A percentile compares a stretch with the other conserved stretches of the same genome.
Evolutionary conservation across 139 green algal species (phyloP).

Genomic region (Chlorella sp.): DNA sequence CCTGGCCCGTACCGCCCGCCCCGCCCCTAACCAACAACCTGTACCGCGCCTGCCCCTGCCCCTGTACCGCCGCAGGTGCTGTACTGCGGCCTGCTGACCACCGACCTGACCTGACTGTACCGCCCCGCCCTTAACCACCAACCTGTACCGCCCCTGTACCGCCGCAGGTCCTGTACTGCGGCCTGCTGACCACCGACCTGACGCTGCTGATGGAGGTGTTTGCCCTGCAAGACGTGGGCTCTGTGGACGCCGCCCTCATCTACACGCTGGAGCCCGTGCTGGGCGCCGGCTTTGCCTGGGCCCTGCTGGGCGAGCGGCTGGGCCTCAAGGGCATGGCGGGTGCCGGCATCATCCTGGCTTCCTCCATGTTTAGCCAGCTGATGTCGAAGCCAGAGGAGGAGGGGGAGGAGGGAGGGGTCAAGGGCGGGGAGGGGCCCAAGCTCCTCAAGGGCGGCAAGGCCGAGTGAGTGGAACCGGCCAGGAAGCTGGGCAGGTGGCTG

Average conservation of each 20-base stretch:
- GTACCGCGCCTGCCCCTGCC: too few species aligned
- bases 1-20: too few species aligned
- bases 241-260: conserved; percentile 72
- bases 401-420: background rate
- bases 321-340: conserved; percentile 66
- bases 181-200: conserved; percentile 71
- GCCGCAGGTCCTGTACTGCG: conserved; percentile 66
- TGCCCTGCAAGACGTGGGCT: conserved; percentile 69
- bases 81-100: too few species aligned
- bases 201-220: conserved; percentile 75
- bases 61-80: too few species aligned
- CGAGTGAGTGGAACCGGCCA: background rate
- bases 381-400: background rate
- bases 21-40: too few species aligned
- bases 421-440: background rate
- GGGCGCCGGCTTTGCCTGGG: conserved; percentile 61
- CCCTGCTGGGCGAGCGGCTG: conserved; percentile 75
- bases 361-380: conserved; percentile 64
- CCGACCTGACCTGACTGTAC: too few species aligned
- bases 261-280: conserved; percentile 78
- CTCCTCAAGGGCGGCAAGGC: background rate
- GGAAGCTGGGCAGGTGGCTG: too few species aligned
- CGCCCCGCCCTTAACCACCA: background rate
- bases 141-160: too few species aligned
- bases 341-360: conserved; percentile 67